These are phyloP conservation scores for Mesostigma viride DNA, from an alignment of 139 green algal genomes.

Conservation along the genomic window DNA sequence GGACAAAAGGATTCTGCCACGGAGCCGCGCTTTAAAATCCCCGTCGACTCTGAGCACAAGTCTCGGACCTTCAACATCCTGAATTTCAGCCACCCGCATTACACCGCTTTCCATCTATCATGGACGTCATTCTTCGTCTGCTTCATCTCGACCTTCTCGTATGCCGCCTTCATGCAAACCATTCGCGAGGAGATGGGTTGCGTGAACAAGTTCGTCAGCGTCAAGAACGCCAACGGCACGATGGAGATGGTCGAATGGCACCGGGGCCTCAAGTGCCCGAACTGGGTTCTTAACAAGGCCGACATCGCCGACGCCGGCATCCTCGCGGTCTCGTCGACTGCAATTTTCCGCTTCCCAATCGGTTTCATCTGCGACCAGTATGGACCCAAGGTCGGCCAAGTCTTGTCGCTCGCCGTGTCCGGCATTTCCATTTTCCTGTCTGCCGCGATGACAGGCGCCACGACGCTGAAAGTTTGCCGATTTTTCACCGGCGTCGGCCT, in stretches of 20 bases:
- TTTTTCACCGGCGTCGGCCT: slow-evolving; percentile 72
- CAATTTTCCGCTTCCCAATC: slow-evolving; percentile 49
- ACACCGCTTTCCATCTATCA: slow-evolving; percentile 62
- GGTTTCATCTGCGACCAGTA: slow-evolving; percentile 55
- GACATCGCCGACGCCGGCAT: slow-evolving; percentile 51
- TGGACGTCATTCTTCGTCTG: slow-evolving; percentile 79
- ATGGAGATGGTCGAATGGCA: no score
- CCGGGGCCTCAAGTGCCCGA: slow-evolving; percentile 49
- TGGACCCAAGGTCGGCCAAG: slow-evolving; percentile 54
- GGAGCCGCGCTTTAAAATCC: no score
- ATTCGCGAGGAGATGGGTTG: background rate
- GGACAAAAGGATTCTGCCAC: no score
- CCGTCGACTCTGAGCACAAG: no score
- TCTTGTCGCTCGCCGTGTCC: slow-evolving; percentile 40
- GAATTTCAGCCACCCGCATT: no score
- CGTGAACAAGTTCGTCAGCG: no score
- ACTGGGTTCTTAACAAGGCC: slow-evolving; percentile 41
- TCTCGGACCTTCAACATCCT: no score
- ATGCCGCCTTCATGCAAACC: background rate
- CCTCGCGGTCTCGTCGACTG: slow-evolving; percentile 46
- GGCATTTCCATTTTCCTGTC: slow-evolving; percentile 51
- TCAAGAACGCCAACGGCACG: slow-evolving; percentile 54
- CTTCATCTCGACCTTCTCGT: slow-evolving; percentile 85
- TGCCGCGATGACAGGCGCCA: slow-evolving; percentile 35
- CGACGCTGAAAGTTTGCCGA: slow-evolving; percentile 57